Percentiles rank a stretch among this genome's conserved stretches.
phyloP scores from a whole-genome alignment of 208 protist genomes.

The Trypanosomatidae sp. region DNA sequence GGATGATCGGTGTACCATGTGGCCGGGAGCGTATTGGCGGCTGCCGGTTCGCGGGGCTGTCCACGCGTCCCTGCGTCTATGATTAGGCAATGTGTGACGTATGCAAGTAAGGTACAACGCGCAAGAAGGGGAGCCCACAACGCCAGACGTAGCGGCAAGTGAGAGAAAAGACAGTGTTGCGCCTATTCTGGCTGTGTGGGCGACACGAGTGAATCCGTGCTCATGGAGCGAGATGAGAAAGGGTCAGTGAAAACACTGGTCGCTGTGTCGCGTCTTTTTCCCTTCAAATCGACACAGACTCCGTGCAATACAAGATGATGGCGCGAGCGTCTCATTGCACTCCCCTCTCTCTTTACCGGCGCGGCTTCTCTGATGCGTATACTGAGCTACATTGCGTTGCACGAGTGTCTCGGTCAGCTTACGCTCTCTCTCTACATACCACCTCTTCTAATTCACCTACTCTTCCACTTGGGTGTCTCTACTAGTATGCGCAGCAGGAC shows the following conservation, averaged over 20 bases:
- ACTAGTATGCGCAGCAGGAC: background rate
- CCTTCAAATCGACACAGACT: background rate
- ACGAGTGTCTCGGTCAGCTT: background rate
- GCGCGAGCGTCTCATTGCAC: background rate
- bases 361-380: background rate
- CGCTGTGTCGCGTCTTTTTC: background rate
- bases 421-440: background rate
- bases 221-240: background rate
- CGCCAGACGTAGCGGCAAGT: background rate
- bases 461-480: background rate
- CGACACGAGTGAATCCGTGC: background rate
- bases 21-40: background rate
- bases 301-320: no score
- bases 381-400: background rate
- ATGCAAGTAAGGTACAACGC: constrained; percentile 8
- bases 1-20: background rate
- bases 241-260: background rate
- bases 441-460: background rate
- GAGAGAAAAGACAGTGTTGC: background rate
- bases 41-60: background rate
- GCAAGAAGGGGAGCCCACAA: background rate
- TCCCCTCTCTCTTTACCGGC: background rate
- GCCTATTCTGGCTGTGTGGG: no score
- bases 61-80: background rate
- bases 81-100: background rate